Base-by-base conservation (phyloP, 331 rosid genomes). In the Malus hybrid region DNA sequence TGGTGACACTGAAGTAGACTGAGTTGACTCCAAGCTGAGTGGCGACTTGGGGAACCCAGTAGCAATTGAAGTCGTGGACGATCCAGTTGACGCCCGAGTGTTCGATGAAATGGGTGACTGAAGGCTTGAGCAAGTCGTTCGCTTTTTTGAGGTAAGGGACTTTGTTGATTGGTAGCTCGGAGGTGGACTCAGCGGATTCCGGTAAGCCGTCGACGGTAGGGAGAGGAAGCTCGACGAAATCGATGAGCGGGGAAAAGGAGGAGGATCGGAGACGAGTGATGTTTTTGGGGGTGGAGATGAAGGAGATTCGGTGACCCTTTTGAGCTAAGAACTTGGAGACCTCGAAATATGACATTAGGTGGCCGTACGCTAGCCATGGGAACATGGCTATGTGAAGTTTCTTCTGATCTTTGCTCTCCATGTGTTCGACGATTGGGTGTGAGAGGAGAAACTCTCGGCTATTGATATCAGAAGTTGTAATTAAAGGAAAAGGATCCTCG, bases 281-380 rank as follows among this genome's bases (percentile, higher is more conserved):
- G 79, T 81, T 77, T 52, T 52, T 74, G 2, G 79, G 79, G 65
- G 76, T 79, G 54, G 76, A 80, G 29, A 80, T 61, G 72, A 61
- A 74, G 10, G 76, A 74, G 11, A 74, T 46, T 50, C 32, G 22
- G 20, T 74, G 83, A 67, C 68, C 83, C 67, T 74, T 74, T 69
- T 74, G 76, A 33, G 83, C 83, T 2, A 80, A 39, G 67, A 67
- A 44, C 59, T 80, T 74, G 57, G 79, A 32, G 33, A 68, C 55
- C 67, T 80, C 76, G 2, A 74, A 31, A 39, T 14, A 80, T 60
- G 83, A 79, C 10, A 80, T 33, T 6, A 74, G 33, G 57, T 62
- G 79, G 24, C 72, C 83, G 10, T 31, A 67, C 2, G 76, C 83
- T 44, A 80, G 72, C 83, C 83, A 74, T 46, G 83, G 83, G 7